Percentiles rank a stretch among this genome's conserved stretches.
These are phyloP conservation scores for Fraxinus sp. DNA, from an alignment of 305 asterid genomes.

Conservation along the genomic window DNA sequence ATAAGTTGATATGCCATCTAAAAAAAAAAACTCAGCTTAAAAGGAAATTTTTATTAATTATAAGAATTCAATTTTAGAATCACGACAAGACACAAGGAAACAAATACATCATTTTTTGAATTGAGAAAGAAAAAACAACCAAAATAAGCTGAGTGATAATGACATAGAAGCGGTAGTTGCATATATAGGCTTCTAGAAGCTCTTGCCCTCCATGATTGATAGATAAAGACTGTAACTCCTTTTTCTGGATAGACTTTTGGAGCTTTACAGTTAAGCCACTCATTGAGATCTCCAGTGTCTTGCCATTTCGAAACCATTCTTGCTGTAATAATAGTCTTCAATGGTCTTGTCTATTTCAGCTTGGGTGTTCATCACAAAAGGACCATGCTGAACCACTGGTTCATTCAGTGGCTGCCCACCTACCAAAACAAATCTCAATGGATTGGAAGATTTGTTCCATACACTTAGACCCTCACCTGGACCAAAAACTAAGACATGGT, in stretches of 20 bases:
- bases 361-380: constrained; percentile 94
- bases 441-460: constrained; percentile 60
- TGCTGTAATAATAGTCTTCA: constrained; percentile 69
- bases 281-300: constrained; percentile 63
- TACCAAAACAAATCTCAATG: constrained; percentile 66
- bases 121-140: constrained; percentile 28
- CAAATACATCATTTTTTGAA: neutral
- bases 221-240: no score
- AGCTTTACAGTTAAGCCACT: neutral
- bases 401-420: constrained; percentile 83
- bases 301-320: constrained; percentile 89
- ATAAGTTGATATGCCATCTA: neutral
- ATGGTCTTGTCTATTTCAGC: constrained; percentile 74
- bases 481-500: constrained; percentile 68
- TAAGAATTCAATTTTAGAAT: neutral
- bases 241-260: neutral
- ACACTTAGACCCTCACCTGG: constrained; percentile 78
- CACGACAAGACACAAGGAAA: constrained; percentile 3
- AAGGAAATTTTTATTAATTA: constrained; percentile 11
- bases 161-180: constrained; percentile 15
- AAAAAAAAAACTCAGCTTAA: neutral
- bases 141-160: constrained; percentile 17
- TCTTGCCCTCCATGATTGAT: neutral
- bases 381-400: constrained; percentile 86
- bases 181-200: constrained; percentile 43